Conservation (phyloP, 1,284 basidiomycete species). For the Trametes sp. region DNA sequence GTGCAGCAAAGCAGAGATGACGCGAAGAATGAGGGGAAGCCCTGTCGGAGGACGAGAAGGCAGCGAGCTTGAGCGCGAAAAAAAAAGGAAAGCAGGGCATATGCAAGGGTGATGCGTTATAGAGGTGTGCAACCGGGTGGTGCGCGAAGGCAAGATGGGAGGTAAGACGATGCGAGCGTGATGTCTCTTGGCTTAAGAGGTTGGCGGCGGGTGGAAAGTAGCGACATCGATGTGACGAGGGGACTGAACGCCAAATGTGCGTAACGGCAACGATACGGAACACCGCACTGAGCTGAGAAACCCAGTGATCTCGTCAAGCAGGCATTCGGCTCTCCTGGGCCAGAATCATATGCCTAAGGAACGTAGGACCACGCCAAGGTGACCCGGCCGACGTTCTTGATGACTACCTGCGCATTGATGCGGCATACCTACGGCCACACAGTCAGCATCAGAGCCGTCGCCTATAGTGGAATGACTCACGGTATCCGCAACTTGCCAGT, state of each 20-base stretch:
- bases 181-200: too few relatives aligned
- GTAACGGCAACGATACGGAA: too few relatives aligned
- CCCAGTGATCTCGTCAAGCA: constrained; percentile 6
- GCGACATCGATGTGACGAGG: too few relatives aligned
- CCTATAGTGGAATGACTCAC: constrained; percentile 32
- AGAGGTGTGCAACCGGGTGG: too few relatives aligned
- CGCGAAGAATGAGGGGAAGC: background rate
- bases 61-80: too few relatives aligned
- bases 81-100: constrained; percentile 1
- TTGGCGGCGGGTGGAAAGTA: too few relatives aligned
- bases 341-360: constrained; percentile 23
- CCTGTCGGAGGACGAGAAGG: too few relatives aligned
- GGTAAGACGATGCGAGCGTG: too few relatives aligned
- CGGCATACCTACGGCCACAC: constrained; percentile 40
- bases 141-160: too few relatives aligned
- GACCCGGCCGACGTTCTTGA: constrained; percentile 42
- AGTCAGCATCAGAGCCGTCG: constrained; percentile 9
- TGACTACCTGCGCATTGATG: constrained; percentile 39
- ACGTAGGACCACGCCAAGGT: constrained; percentile 42
- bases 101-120: background rate
- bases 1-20: constrained; percentile 13
- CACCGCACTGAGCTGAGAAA: constrained; percentile 14
- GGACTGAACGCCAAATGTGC: too few relatives aligned
- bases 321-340: constrained; percentile 3
- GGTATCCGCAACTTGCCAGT: constrained; percentile 42